Base-by-base conservation (phyloP, 2,329 filamentous ascomycete species). In the Capronia coronata region DNA sequence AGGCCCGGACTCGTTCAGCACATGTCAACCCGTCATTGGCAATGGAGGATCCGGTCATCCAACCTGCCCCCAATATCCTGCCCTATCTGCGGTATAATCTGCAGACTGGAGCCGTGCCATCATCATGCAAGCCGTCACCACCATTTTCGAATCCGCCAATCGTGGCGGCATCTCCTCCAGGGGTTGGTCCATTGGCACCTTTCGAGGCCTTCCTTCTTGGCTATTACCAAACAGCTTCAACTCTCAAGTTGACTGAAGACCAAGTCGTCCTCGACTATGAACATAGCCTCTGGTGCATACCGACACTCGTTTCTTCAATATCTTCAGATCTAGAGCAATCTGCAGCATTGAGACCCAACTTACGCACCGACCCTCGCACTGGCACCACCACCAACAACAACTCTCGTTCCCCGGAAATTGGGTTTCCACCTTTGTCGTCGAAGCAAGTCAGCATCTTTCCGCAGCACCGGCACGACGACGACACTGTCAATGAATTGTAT, bases 181-280 rank as follows among this genome's bases (percentile, higher is more conserved):
- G 53, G 53, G 53, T 39, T 48, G 53, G 46, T 10, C 53, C 35
- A 51, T 35, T 30, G 40, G 37, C 46, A 48, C 40, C 48, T 46
- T 48, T 48, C 40, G 46, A 48, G 46, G 46, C 23, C 46, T 49
- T 51, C 34, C 56, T 40, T 40, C 48, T 58, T 56, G 53, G 47
- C 47, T 42, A 39, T 34, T 34, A 48, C 46, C 43, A 41, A 52
- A 43, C 48, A 58, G 46, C 51, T 51, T 55, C 49, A 13, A 42
- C 47, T 43, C 29, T 45, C 29, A 37, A 46, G 29, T 50, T 50
- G 38, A 44, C 47, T 25, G 44, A 46, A 64, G 66, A 67, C 65
- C 54, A 71, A 67, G 65, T 71, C 66, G 62, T 65, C 68, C 50
- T 65, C 64, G 63, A 47, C 39, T 22, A 40, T 35, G 40, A 73